Evolutionary conservation across 805 yeast species (phyloP), one percentile per base, ranked within the genome.

Genomic region (Sugiyamaella marilandica): DNA sequence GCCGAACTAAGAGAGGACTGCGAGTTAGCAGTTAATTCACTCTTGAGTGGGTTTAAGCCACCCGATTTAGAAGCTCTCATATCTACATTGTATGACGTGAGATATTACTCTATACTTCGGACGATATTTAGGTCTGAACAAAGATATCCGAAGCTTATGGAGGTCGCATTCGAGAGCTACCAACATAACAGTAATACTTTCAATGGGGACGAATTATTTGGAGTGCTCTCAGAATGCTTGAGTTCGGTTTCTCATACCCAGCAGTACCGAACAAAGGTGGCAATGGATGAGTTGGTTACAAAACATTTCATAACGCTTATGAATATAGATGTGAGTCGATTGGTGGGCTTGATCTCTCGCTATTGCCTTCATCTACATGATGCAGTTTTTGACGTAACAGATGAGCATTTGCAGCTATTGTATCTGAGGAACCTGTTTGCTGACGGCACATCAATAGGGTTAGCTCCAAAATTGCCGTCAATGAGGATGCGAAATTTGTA

Each of bases 21-120:
- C 59, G 92, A 92, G 64, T 72, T 85, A 44, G 91, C 95, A 10
- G 66, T 90, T 9, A 87, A 84, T 60, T 78, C 89, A 45, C 65
- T 94, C 14, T 64, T 92, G 1, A 80, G 95, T 0, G 73, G 75
- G 0, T 85, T 84, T 63, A 81, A 78, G 49, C 88, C 92, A 0
- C 69, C 76, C 0, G 75, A 81, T 59, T 70, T 78, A 21, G 73
- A 74, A 1, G 68, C 66, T 18, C 65, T 88, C 41, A 65, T 83
- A 8, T 74, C 74, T 14, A 71, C 76, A 46, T 71, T 87, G 49
- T 76, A 76, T 47, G 72, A 76, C 31, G 83, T 82, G 1, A 75
- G 77, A 11, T 86, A 80, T 62, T 75, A 73, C 60, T 73, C 78
- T 37, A 89, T 85, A 0, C 70, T 89, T 45, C 73, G 82, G 52